A percentile compares a stretch with the other conserved stretches of the same genome.
phyloP scores from a whole-genome alignment of 345 rosid genomes.

The Salix suchowensis region DNA sequence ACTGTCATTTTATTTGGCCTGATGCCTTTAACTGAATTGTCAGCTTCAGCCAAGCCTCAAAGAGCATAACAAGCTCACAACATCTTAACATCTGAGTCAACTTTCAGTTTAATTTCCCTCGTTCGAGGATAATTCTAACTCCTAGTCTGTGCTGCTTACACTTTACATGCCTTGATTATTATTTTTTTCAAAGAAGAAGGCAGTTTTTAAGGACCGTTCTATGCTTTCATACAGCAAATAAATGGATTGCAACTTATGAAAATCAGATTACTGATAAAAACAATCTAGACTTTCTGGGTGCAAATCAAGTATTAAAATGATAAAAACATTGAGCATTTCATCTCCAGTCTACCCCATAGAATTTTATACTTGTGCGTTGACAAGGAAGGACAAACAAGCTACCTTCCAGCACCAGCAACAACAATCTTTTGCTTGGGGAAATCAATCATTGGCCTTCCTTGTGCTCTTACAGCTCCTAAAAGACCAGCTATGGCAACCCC shows the following conservation, averaged over 20 bases:
- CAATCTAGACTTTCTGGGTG: not conserved
- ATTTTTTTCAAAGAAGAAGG: not conserved
- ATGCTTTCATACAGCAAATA: not conserved
- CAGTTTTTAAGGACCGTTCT: not conserved
- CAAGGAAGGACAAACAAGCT: conserved; percentile 13
- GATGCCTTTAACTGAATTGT: not conserved
- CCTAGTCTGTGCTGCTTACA: not conserved
- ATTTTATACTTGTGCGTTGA: not conserved
- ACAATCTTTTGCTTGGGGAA: conserved; percentile 95
- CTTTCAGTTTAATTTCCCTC: not conserved
- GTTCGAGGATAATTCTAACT: not conserved
- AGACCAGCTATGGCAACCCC: conserved; percentile 99
- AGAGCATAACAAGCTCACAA: conserved; percentile 3
- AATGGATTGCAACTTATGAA: not conserved
- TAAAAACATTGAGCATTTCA: not conserved
- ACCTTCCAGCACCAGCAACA: conserved; percentile 99
- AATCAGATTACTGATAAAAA: not conserved
- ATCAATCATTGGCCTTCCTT: conserved; percentile 94
- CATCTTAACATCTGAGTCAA: not conserved
- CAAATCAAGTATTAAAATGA: not conserved
- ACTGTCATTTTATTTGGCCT: not conserved
- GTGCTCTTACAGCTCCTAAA: conserved; percentile 98
- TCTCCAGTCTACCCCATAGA: not conserved
- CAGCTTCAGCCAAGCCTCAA: not conserved
- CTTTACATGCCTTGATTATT: not conserved